A percentile compares a stretch with the other conserved stretches of the same genome.
Conservation (phyloP, 208 protist genomes). For the Leishmania lainsoni region DNA sequence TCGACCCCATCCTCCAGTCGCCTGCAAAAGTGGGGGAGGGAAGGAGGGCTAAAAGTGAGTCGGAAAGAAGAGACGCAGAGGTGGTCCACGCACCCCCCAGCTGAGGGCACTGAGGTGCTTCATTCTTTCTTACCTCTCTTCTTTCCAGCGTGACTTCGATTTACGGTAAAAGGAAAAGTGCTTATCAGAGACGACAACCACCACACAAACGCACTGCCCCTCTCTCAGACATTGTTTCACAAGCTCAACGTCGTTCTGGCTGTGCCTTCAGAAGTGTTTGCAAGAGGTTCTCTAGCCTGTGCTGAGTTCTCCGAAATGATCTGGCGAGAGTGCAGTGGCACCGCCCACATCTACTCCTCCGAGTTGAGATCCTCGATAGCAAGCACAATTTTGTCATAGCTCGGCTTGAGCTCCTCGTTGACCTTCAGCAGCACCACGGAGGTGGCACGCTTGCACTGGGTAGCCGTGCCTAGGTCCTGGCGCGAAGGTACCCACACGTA, state of each 20-base stretch:
- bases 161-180: neutral
- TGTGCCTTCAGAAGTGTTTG: neutral
- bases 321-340: neutral
- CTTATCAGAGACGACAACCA: neutral
- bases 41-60: neutral
- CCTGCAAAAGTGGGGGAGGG: no score
- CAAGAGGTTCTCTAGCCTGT: neutral
- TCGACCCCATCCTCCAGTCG: neutral
- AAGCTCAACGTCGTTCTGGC: neutral
- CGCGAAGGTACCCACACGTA: conserved; percentile 94
- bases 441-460: conserved; percentile 93
- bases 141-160: neutral
- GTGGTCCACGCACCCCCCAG: no score
- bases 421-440: conserved; percentile 93
- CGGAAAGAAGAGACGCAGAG: no score
- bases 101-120: no score
- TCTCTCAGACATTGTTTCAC: neutral
- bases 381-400: conserved; percentile 89
- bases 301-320: neutral
- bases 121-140: no score
- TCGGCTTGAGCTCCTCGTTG: conserved; percentile 73
- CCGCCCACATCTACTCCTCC: conserved; percentile 39
- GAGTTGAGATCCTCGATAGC: conserved; percentile 89
- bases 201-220: neutral
- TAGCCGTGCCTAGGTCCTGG: conserved; percentile 91